Percentiles rank a stretch among this genome's conserved stretches.
Evolutionary conservation across 768 basidiomycete species (phyloP).

Genomic region (Tubosaeta sp.): DNA sequence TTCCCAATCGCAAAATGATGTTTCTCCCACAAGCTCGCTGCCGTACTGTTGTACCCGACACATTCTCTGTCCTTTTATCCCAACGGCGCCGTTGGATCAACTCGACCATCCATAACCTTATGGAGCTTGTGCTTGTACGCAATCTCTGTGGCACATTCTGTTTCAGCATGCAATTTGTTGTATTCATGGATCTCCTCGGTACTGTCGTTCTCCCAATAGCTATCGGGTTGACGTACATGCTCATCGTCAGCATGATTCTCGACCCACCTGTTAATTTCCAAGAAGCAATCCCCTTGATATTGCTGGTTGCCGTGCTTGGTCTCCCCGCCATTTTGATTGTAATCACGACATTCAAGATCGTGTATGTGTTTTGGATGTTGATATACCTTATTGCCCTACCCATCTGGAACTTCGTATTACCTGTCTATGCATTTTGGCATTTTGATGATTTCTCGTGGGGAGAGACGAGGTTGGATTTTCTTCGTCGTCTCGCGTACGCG

Average conservation of each 20-base stretch:
- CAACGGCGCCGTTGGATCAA: constrained; percentile 99
- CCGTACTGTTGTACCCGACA: constrained; percentile 93
- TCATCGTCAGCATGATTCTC: constrained; percentile 78
- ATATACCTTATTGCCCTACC: constrained; percentile 91
- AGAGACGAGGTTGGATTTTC: constrained; percentile 74
- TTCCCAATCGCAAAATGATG: constrained; percentile 99
- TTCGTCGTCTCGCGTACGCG: neutral
- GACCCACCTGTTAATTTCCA: constrained; percentile 80
- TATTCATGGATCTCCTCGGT: constrained; percentile 93
- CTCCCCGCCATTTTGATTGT: constrained; percentile 90
- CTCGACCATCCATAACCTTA: constrained; percentile 97
- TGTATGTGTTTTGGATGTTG: constrained; percentile 98
- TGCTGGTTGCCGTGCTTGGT: constrained; percentile 88
- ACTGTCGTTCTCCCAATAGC: constrained; percentile 93
- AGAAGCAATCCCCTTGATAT: constrained; percentile 89
- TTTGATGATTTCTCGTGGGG: constrained; percentile 99
- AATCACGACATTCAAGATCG: constrained; percentile 89
- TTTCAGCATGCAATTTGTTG: constrained; percentile 99
- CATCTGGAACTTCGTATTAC: constrained; percentile 93
- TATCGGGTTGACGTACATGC: constrained; percentile 83
- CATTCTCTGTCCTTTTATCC: constrained; percentile 87
- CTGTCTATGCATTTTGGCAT: constrained; percentile 97
- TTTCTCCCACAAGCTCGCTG: constrained; percentile 96
- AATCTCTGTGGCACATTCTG: constrained; percentile 99
- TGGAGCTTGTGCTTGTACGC: constrained; percentile 96